Evolutionary conservation across 768 basidiomycete genomes (phyloP), one percentile per base, ranked within the genome.

Genomic region (Rhodotorula taiwanensis): DNA sequence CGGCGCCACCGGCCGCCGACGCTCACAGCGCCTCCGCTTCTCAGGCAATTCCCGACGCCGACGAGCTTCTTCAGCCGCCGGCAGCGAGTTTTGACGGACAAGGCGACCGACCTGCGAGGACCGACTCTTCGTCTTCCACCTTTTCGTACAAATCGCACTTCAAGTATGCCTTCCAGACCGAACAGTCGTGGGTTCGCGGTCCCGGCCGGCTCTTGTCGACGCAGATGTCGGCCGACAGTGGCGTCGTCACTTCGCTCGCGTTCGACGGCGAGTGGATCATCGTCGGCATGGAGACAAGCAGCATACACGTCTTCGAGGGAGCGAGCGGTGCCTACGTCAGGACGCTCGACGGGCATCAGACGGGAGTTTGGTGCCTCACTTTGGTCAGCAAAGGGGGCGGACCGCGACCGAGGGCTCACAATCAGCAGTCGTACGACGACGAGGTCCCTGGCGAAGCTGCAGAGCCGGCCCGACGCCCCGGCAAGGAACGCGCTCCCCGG

Each of bases 311-410:
- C 15, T 97, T 90, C 77, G 86, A 86, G 66, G 84, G 88, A 2
- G 78, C 77, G 44, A 87, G 86, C 0, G 93, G 93, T 1, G 81
- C 86, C 3, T 82, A 88, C 53, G 81, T 81, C 45, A 81, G 86
- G 55, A 88, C 88, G 0, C 82, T 98, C 3, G 79, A 83, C 14
- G 93, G 93, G 0, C 93, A 95, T 75, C 84, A 86, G 21, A 77
- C 81, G 27, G 93, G 93, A n/a, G 92, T 95, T 2, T 97, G 93
- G 93, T 86, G 87, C 20, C 83, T 95, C 20, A 83, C 85, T 57
- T 80, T 97, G 31, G 83, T 93, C 52, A 81, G 82, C 30, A 80
- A 81, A 45, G 84, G 85, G n/a, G 86, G 84, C 1, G 72, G 58
- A 23, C 58, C 62, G 31, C 31, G 50, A 6, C 54, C 39, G n/a